Base-by-base conservation (phyloP, 257 asterid species). In the Salvia splendens region DNA sequence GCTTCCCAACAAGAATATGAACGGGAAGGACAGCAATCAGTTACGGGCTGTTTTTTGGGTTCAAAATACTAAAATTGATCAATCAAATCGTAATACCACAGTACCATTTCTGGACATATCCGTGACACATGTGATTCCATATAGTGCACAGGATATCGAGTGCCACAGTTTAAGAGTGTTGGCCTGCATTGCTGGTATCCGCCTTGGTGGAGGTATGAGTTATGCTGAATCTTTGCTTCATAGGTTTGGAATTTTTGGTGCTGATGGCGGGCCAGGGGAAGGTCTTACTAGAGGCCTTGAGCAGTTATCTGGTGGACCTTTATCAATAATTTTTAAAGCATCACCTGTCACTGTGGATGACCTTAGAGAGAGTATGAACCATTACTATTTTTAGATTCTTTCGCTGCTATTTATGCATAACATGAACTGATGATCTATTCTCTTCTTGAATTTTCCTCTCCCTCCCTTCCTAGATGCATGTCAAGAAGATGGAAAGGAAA, bases 231-330 rank as follows among this genome's bases (percentile, higher is more conserved):
- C 91, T 73, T 82, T 94, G 80, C 97, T 94, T 73, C 96, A 88
- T 70, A 86, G 89, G 71, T 94, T 94, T 80, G 99, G 99, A 70
- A 91, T 94, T 82, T 85, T 91, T 70, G 91, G 91, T 51, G 91
- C 96, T 60, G 96, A 88, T 80, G 99, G 99, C 65, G 97, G 97
- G 65, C 99, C 99, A 43, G 99, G 99, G 68, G 87, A 84, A 68
- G 95, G 95, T 77, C 96, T 94, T 65, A 83, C 83, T 12, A 94
- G 79, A 81, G 96, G 97, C 60, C 72, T 94, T 74, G 83, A 88
- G 73, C 95, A 87, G 69, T 83, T 94, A 73, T 81, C 96, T 64
- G 77, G 80, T 43, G 99, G 99, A 59, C 99, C 99, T 80, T 76
- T 94, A 56, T 71, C 93, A 16, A 88, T 87, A 78, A 88, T 94